phyloP scores from a whole-genome alignment of 2,329 filamentous ascomycete species.

The Colletotrichum sp. region DNA sequence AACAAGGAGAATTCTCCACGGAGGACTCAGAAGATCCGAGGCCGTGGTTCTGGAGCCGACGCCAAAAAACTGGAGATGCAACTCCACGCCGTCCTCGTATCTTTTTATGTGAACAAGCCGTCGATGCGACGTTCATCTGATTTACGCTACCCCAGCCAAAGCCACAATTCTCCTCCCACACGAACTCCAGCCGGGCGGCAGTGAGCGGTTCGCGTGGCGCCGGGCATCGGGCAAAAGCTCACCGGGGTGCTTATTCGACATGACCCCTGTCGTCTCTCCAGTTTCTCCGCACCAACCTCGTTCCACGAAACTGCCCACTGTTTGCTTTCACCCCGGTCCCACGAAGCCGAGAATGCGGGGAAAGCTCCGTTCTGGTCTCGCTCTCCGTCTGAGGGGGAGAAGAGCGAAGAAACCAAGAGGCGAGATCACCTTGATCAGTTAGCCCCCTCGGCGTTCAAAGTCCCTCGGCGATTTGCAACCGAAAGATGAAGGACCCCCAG shows the following conservation, averaged over 20 bases:
- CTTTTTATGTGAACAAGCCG: not conserved
- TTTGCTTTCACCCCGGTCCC: not conserved
- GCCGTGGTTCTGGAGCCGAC: not conserved
- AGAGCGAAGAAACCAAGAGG: not conserved
- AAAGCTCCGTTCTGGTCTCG: not conserved
- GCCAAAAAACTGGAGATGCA: not conserved
- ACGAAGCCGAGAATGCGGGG: constrained; percentile 5
- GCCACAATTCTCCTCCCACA: not conserved
- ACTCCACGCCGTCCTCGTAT: not conserved
- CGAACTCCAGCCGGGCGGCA: not conserved
- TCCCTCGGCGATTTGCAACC: constrained; percentile 6
- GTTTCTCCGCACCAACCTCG: constrained; percentile 19
- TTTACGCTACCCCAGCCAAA: not conserved
- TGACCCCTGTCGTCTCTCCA: not conserved
- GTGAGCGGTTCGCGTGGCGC: not conserved
- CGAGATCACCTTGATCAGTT: not conserved
- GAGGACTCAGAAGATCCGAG: not conserved
- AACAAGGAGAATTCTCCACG: not conserved
- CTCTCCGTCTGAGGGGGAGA: not conserved
- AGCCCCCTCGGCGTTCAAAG: not conserved
- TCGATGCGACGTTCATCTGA: not conserved
- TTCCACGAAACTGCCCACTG: not conserved
- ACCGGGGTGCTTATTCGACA: not conserved
- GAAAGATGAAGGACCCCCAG: not conserved
- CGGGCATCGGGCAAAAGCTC: constrained; percentile 16